Evolutionary conservation across 352 stramenopile species (phyloP).

Genomic region (Phytophthora cryptogea): DNA sequence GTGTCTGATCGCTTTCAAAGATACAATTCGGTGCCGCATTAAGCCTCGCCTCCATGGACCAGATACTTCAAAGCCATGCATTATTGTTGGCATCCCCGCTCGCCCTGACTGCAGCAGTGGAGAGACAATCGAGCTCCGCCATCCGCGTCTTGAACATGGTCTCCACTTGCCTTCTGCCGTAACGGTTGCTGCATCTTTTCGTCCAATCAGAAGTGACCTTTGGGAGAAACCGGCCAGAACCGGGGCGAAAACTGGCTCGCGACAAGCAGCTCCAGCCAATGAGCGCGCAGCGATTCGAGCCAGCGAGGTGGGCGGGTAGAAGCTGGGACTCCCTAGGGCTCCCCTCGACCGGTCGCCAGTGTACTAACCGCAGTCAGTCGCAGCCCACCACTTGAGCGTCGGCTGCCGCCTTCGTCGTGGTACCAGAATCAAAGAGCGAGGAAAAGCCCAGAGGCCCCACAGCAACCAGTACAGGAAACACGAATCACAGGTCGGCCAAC

Average conservation of each 20-base stretch:
- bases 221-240: slow-evolving; percentile 9
- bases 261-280: slow-evolving; percentile 15
- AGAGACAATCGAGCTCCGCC: too few relatives aligned
- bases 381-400: slow-evolving; percentile 14
- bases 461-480: background rate
- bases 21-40: background rate
- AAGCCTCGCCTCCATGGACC: background rate
- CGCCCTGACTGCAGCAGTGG: too few relatives aligned
- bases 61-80: too few relatives aligned
- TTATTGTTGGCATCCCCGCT: too few relatives aligned
- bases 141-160: too few relatives aligned
- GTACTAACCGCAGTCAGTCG: slow-evolving; percentile 23
- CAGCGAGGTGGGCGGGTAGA: slow-evolving; percentile 24
- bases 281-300: slow-evolving; percentile 13
- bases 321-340: slow-evolving; percentile 2
- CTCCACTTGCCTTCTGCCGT: background rate
- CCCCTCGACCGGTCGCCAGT: slow-evolving; percentile 13
- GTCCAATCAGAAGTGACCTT: slow-evolving; percentile 1
- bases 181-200: slow-evolving; percentile 7
- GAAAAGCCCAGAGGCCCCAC: slow-evolving; percentile 1
- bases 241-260: slow-evolving; percentile 19
- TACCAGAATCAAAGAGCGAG: slow-evolving; percentile 20
- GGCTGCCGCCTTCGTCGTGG: slow-evolving; percentile 21
- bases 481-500: background rate
- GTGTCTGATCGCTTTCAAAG: background rate